These are phyloP conservation scores for Xylaria sp. DNA, from an alignment of 495 filamentous ascomycete genomes.

Conservation along the genomic window DNA sequence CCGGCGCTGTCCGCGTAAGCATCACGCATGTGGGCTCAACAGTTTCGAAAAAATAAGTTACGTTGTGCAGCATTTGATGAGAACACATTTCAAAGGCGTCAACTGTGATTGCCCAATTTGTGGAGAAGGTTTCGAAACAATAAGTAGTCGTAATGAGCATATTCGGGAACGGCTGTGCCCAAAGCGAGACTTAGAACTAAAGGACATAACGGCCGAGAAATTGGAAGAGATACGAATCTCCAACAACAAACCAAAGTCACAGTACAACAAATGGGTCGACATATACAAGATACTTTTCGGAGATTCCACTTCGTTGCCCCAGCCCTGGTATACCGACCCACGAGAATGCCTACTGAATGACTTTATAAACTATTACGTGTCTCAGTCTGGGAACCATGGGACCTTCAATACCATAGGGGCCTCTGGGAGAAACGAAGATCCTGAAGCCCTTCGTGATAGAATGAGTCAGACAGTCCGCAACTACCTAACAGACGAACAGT, in stretches of 20 bases:
- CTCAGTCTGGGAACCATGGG: not conserved
- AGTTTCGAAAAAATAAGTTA: not conserved
- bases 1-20: not conserved
- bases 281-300: not conserved
- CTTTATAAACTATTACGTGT: not conserved
- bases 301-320: not conserved
- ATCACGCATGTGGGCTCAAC: not conserved
- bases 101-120: conserved; percentile 2
- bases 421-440: no score
- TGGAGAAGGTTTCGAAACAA: not conserved
- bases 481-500: not conserved
- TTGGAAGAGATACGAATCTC: not conserved
- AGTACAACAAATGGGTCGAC: not conserved
- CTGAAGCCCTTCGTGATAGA: not conserved
- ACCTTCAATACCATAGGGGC: not conserved
- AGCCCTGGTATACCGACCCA: not conserved
- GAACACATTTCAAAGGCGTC: not conserved
- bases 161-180: not conserved
- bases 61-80: not conserved
- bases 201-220: not conserved
- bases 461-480: not conserved
- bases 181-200: not conserved
- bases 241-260: not conserved
- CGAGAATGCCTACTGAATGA: not conserved
- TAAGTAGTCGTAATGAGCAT: not conserved